Base-by-base conservation (phyloP, 73 alveolate genomes). In the Paramecium octaurelia region DNA sequence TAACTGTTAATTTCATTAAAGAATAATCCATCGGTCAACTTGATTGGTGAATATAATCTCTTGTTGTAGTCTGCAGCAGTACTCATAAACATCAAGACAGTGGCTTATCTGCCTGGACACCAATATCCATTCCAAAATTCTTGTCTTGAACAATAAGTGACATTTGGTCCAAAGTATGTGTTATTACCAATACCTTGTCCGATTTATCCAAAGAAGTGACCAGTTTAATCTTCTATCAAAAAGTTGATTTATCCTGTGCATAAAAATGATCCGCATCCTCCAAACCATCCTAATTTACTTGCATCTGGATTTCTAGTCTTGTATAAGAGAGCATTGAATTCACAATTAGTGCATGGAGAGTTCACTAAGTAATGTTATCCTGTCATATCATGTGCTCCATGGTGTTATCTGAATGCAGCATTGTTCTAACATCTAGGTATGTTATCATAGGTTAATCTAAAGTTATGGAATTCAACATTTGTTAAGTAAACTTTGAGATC, bases 241-340 rank as follows among this genome's bases (percentile, higher is more conserved):
- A 71, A 36, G 40, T 89, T 89, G 14, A 46, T 83, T 70, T 58
- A 68, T 10, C 94, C 94, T 38, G 94, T 89, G 50, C 94, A 89
- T 21, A 42, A 18, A 68, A 89, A 89, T 48, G 88, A 83, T 23
- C 94, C 94, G 71, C 94, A 89, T 24, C 94, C 94, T 70, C 94
- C 94, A 73, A 71, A 71, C 94, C 94, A 89, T 70, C 94, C 94
- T 27, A 70, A 10, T 83, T 64, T 40, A 14, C 60, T 2, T 10
- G 31, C 59, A 71, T 71, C 68, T 44, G 92, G 86, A 29, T 64
- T 46, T 38, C 71, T 21, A 9, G 34, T 24, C 6, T 89, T 71
- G 23, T 80, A 80, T 11, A 89, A 48, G 20, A 44, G n/a, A 35
- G 94, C 90, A 40, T 36, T 84, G 2, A 21, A 34, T 31, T 64